These are phyloP conservation scores for Xylaria castorea DNA, from an alignment of 495 filamentous ascomycete species.

Conservation along the genomic window DNA sequence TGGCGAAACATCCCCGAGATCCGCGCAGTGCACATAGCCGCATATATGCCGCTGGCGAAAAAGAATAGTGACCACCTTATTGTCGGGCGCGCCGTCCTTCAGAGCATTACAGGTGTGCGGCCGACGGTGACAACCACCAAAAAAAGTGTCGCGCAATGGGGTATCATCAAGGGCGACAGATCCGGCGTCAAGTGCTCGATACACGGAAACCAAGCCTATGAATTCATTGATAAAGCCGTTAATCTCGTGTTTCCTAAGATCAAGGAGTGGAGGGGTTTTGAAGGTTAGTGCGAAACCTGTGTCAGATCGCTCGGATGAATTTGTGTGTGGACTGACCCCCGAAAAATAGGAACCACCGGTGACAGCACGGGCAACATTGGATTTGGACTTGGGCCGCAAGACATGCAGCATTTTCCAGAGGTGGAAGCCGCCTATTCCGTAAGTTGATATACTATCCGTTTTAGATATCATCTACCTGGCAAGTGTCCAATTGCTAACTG, in stretches of 20 bases:
- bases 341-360: constrained; percentile 59
- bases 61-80: constrained; percentile 73
- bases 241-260: constrained; percentile 91
- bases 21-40: constrained; percentile 79
- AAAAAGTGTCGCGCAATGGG: constrained; percentile 69
- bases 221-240: constrained; percentile 84
- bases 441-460: constrained; percentile 50
- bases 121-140: constrained; percentile 72
- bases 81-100: constrained; percentile 80
- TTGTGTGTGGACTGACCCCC: constrained; percentile 20
- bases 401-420: constrained; percentile 85
- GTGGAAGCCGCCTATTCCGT: constrained; percentile 92
- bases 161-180: constrained; percentile 61
- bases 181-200: constrained; percentile 72
- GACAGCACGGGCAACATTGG: constrained; percentile 87
- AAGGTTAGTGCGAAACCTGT: constrained; percentile 57
- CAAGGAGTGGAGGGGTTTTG: constrained; percentile 90
- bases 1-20: constrained; percentile 88
- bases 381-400: constrained; percentile 75
- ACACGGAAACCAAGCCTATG: constrained; percentile 78
- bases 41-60: constrained; percentile 67
- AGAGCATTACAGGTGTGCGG: constrained; percentile 83
- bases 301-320: neutral
- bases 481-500: constrained; percentile 24
- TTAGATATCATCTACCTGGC: constrained; percentile 34